Base-by-base conservation (phyloP, 2,329 filamentous ascomycete species). In the Knufia fluminis region DNA sequence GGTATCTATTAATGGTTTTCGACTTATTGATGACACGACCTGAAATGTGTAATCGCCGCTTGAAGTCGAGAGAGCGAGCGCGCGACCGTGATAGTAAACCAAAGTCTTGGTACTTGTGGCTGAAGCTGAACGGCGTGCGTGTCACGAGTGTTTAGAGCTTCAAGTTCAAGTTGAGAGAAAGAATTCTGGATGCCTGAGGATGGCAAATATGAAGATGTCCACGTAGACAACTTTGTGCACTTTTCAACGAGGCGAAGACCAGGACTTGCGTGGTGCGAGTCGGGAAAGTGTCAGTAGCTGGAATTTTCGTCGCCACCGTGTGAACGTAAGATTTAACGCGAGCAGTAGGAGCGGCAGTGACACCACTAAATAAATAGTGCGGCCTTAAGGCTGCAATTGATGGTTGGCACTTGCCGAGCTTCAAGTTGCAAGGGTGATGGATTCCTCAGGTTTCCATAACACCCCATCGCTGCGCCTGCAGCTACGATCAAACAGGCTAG, bases 151-250 rank as follows among this genome's bases (percentile, higher is more conserved):
- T n/a, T n/a, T n/a, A n/a, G n/a, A n/a, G n/a, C n/a, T n/a, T n/a
- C n/a, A n/a, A n/a, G n/a, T n/a, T n/a, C n/a, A n/a, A n/a, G n/a
- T n/a, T 36, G 33, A 6, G 38, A 22, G 9, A 28, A 28, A 41
- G 22, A 32, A 45, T 45, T 14, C 12, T 17, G 19, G 28, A 45
- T 45, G 42, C 42, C 42, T 45, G 24, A 26, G 24, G 16, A 33
- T 16, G 42, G 42, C 42, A 45, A 45, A 32, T 32, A 45, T 3
- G 14, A 9, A 32, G 17, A 9, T 10, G 3, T 33, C 14, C 19
- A 41, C 38, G 17, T 41, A 7, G 19, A 17, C 19, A 8, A 6
- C 6, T 41, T 41, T 23, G 22, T 23, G 38, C 7, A 4, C n/a
- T 41, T 41, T 9, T n/a, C 4, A n/a, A 24, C 10, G 16, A 17